Evolutionary conservation across 257 asterid genomes (phyloP).

Genomic region (Solanum ossicruentum): DNA sequence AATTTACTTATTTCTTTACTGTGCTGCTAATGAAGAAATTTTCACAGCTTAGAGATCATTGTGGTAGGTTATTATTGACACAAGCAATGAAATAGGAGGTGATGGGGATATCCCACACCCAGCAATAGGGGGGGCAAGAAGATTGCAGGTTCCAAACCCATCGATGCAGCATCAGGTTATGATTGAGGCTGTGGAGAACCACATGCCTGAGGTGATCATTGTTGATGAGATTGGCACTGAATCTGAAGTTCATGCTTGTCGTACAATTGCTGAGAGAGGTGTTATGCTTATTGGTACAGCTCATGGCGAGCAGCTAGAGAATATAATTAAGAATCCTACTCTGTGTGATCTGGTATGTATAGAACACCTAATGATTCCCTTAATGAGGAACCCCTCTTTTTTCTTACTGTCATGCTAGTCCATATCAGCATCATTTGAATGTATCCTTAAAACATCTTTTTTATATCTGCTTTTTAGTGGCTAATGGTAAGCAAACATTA

Average conservation of each 20-base stretch:
- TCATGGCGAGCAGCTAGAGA: conserved; percentile 61
- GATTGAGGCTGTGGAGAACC: conserved; percentile 86
- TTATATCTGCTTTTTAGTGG: neutral
- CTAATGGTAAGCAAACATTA: neutral
- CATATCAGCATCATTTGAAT: neutral
- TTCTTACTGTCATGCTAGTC: neutral
- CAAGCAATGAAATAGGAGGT: conserved; percentile 82
- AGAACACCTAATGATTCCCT: neutral
- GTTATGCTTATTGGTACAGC: conserved; percentile 85
- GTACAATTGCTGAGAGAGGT: conserved; percentile 76
- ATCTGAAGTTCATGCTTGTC: conserved; percentile 72
- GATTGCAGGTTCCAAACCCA: conserved; percentile 65
- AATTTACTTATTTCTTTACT: neutral
- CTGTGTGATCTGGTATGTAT: conserved; percentile 52
- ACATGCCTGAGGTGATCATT: conserved; percentile 84
- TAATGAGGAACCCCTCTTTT: neutral
- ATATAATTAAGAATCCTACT: conserved; percentile 50
- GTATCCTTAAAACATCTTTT: neutral
- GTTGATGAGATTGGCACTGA: conserved; percentile 73
- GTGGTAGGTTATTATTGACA: conserved; percentile 58
- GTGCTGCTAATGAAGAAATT: neutral
- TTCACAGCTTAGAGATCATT: neutral
- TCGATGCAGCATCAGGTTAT: conserved; percentile 61
- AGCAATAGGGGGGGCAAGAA: conserved; percentile 64
- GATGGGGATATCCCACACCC: conserved; percentile 79